Conservation (phyloP, 305 asterid species). For the Solanum hybrid region DNA sequence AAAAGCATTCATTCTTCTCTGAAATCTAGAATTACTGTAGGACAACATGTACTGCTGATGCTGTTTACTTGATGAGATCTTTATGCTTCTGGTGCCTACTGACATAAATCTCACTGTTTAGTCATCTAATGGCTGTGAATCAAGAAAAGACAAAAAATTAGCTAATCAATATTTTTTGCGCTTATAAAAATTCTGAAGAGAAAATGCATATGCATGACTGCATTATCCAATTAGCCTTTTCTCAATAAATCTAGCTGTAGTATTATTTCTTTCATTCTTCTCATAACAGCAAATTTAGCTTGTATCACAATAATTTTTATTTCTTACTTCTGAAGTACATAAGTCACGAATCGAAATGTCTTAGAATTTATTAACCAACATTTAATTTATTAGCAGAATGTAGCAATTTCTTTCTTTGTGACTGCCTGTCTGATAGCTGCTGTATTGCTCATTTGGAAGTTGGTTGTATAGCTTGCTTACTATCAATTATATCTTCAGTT, state of each 20-base stretch:
- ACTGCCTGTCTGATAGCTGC: neutral
- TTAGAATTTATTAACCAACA: neutral
- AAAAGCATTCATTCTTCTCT: neutral
- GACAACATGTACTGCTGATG: neutral
- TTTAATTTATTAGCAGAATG: neutral
- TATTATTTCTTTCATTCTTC: neutral
- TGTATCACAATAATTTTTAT: neutral
- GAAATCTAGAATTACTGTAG: neutral
- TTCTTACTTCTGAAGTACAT: neutral
- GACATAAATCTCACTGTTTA: neutral
- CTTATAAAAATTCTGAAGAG: neutral
- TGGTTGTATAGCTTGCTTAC: neutral
- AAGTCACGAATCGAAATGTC: neutral
- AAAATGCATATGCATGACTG: neutral
- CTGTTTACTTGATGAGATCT: neutral
- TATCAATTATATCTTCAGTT: neutral
- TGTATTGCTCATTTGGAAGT: neutral
- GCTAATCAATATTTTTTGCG: neutral
- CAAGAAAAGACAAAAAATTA: neutral
- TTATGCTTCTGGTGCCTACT: neutral
- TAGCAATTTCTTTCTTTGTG: neutral
- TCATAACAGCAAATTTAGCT: neutral
- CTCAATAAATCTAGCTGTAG: neutral
- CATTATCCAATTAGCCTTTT: neutral
- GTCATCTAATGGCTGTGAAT: neutral